Conservation (phyloP, 192 early-diverging fungal genomes). For the Coemansia sp. region DNA sequence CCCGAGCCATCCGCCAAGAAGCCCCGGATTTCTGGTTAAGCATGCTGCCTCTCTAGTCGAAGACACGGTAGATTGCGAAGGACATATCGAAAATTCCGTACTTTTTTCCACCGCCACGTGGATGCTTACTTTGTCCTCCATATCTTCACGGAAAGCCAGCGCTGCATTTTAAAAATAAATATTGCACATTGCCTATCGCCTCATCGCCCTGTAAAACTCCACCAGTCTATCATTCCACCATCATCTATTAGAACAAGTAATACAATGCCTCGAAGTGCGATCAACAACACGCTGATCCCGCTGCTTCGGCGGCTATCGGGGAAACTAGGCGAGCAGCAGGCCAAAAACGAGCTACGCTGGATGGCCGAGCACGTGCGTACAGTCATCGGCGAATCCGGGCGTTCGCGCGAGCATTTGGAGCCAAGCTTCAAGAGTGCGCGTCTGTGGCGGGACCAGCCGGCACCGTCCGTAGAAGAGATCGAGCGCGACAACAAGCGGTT, state of each 20-base stretch:
- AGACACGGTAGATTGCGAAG: too few species aligned
- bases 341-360: constrained; percentile 41
- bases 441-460: constrained; percentile 45
- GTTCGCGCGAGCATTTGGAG: too few species aligned
- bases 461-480: constrained; percentile 16
- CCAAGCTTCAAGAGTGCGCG: constrained; percentile 13
- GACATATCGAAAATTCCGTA: too few species aligned
- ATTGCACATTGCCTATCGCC: too few species aligned
- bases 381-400: constrained; percentile 4
- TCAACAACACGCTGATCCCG: constrained; percentile 41
- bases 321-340: constrained; percentile 37
- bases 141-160: too few species aligned
- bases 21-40: background rate
- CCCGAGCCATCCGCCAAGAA: constrained; percentile 11
- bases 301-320: constrained; percentile 27
- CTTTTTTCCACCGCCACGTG: too few species aligned
- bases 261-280: constrained; percentile 43
- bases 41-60: too few species aligned
- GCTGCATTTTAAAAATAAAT: too few species aligned
- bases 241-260: too few species aligned
- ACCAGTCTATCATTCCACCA: too few species aligned
- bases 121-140: too few species aligned
- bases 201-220: too few species aligned
- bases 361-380: constrained; percentile 37
- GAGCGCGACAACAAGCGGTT: constrained; percentile 21